Percentiles rank a stretch among this genome's conserved stretches.
These are phyloP conservation scores for Tetrahymena borealis DNA, from an alignment of 73 alveolate species.

Conservation along the genomic window DNA sequence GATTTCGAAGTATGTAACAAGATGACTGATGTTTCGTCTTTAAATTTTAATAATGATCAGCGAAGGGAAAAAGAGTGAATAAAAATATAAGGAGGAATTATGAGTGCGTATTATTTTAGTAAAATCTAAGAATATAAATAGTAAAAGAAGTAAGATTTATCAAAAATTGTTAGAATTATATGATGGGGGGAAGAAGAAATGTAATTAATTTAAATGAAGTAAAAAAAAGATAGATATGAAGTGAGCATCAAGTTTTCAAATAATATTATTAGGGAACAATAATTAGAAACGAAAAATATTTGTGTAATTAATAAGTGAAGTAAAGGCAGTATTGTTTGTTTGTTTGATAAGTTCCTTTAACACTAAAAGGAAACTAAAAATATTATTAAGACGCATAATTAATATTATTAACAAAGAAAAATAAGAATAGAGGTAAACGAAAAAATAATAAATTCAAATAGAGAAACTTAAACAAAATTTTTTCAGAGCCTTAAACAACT, in stretches of 20 bases:
- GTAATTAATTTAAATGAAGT: not conserved
- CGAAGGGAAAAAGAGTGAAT: not conserved
- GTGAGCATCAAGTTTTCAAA: not conserved
- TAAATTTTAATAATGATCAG: not conserved
- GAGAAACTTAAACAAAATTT: not conserved
- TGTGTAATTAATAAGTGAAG: not conserved
- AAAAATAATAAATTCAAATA: not conserved
- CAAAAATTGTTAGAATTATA: not conserved
- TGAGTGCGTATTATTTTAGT: not conserved
- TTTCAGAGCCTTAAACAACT: no score
- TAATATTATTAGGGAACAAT: not conserved
- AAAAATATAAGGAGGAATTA: not conserved
- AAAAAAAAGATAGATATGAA: not conserved
- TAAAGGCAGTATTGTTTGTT: not conserved
- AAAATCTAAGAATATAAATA: not conserved
- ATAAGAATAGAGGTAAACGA: not conserved
- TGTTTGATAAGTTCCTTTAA: not conserved
- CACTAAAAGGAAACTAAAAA: not conserved
- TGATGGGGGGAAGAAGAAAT: not conserved
- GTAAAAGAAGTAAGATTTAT: not conserved
- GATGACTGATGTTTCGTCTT: conserved; percentile 1
- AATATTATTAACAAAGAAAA: not conserved
- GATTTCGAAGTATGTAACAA: not conserved
- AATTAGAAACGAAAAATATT: not conserved
- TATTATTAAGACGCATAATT: not conserved